Evolutionary conservation across 352 stramenopile species (phyloP), one percentile per base, ranked within the genome.

Genomic region (Globisporangium ultimum): DNA sequence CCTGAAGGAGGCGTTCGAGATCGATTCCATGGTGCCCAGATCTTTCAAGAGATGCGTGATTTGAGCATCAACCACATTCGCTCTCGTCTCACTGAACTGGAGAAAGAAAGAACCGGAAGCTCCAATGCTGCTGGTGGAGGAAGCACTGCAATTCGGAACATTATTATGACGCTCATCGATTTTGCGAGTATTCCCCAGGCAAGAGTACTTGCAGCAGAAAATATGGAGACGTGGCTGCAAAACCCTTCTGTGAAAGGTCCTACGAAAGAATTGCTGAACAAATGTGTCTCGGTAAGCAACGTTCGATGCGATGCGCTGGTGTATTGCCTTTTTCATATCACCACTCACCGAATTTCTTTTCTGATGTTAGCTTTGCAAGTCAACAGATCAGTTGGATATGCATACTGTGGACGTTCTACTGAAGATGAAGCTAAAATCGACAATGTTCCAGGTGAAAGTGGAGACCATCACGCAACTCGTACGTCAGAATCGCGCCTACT

Each of bases 361-460:
- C 46, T 32, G 11, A 9, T 50, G 36, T 14, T 60, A 89, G 64
- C 61, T 77, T 7, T 93, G 83, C 59, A 85, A 76, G 18, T 81
- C 84, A 1, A 79, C 80, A 15, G 78, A 86, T 24, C 48, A 68
- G 2, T 45, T 76, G 0, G 84, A 93, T 55, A 63, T 90, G 22
- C 53, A 76, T 5, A 88, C 80, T 0, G 84, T 91, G 7, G 82
- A 95, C 53, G 28, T 87, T 32, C 48, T 95, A 14, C 64, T 95
- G 1, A 95, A 92, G 54, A 66, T 95, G 53, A 92, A 92, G 61
- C 72, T 93, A 12, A 95, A 95, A 68, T 89, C 86, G 8, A 91
- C 84, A 9, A 93, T 93, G 80, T 93, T 95, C 36, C 86, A 95
- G 53, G 67, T 92, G 6, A 93, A 93, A 55, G 82, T 93, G 21